Base-by-base conservation (phyloP, 257 asterid species). In the Solanum appendiculatum region DNA sequence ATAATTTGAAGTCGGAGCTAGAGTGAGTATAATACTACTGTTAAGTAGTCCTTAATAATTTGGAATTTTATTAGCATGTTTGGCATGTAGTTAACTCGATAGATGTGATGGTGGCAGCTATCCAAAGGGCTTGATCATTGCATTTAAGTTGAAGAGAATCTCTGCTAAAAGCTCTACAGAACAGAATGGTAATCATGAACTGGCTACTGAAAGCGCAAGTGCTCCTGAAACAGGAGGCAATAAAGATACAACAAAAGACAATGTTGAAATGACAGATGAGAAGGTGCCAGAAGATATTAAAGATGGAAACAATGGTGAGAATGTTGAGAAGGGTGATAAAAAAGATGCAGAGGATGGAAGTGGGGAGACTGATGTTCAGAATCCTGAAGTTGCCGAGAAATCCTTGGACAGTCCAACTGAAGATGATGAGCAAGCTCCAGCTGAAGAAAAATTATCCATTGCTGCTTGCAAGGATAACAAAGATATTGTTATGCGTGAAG, bases 401-500 rank as follows among this genome's bases (percentile, higher is more conserved):
- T 90, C 96, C 86, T 25, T 85, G 21, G 92, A 87, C 64, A 40
- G 46, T 81, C 34, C 88, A 37, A 86, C 68, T 86, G 91, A 90
- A 82, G 90, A 90, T 89, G 90, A 88, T 31, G 94, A 86, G n/a
- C 88, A 89, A 83, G 89, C 89, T 86, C 39, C 92, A 12, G 86
- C 84, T 13, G 93, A 90, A 91, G 92, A 87, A 88, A 93, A 89
- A 87, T 56, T 81, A 58, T 86, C 69, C 21, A 21, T 88, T 80
- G 91, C 88, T 31, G 88, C 93, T 31, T 92, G 89, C 91, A 93
- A 58, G 92, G 94, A 92, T 91, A 91, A 95, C 91, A 93, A 92
- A 88, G 94, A 97, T 86, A 92, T 95, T 77, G 98, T 97, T 84
- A 66, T 92, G 86, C 96, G 99, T 86, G 99, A 97, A 91, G 99